These are phyloP conservation scores for Sphagnum contortum DNA, from an alignment of 225 moss, liverwort and hornwort genomes.

Conservation along the genomic window DNA sequence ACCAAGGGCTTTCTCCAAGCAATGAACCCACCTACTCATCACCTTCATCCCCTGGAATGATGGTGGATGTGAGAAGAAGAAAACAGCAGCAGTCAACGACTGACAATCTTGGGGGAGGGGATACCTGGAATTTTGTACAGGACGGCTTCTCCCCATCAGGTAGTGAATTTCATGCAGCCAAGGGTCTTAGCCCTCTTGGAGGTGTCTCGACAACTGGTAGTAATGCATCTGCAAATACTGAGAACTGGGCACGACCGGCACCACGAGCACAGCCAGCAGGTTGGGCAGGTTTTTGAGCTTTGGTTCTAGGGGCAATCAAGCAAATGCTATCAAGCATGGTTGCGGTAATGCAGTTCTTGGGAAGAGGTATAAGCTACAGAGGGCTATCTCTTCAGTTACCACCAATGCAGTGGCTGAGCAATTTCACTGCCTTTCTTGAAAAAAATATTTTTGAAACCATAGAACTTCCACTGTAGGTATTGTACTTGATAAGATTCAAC, in stretches of 20 bases:
- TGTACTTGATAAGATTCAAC: too few species aligned
- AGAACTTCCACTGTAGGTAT: too few species aligned
- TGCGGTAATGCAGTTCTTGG: too few species aligned
- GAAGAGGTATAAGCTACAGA: too few species aligned
- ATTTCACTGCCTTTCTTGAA: too few species aligned
- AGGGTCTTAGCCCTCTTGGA: conserved; percentile 22
- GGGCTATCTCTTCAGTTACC: too few species aligned
- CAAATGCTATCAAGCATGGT: too few species aligned
- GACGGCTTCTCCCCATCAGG: conserved; percentile 33
- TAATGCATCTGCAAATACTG: conserved; percentile 27
- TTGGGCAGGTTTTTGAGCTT: conserved; percentile 83
- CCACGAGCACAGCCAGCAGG: conserved; percentile 71
- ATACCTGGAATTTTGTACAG: conserved; percentile 44
- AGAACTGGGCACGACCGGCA: conserved; percentile 27
- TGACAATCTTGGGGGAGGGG: conserved; percentile 48
- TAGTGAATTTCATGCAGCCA: conserved; percentile 13
- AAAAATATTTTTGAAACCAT: too few species aligned
- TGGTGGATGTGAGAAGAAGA: conserved; percentile 25
- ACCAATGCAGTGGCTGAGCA: too few species aligned
- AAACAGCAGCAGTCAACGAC: conserved; percentile 52
- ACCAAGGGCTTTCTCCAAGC: conserved; percentile 17
- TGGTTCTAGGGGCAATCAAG: background rate
- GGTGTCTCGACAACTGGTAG: conserved; percentile 12
- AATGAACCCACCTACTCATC: conserved; percentile 17
- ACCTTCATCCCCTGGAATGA: conserved; percentile 14